Percentiles rank a stretch among this genome's conserved stretches.
These are phyloP conservation scores for Myxozyma vanderwaltii DNA, from an alignment of 805 yeast species.

Conservation along the genomic window DNA sequence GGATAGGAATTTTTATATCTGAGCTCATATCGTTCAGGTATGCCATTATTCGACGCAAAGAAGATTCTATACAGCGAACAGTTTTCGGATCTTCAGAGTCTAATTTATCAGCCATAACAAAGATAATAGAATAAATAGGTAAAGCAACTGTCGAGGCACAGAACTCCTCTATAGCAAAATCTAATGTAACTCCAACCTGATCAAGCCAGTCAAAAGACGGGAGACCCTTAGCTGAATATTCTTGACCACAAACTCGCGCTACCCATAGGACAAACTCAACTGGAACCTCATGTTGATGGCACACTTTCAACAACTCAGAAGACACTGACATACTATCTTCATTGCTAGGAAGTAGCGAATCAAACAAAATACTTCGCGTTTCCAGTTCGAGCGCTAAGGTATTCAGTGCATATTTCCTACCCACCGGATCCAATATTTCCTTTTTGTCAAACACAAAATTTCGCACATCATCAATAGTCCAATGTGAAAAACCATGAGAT, in stretches of 20 bases:
- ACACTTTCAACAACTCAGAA: slow-evolving; percentile 7
- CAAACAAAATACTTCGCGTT: not conserved
- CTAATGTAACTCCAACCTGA: not conserved
- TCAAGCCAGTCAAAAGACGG: slow-evolving; percentile 8
- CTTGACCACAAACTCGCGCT: slow-evolving; percentile 21
- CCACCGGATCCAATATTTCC: not conserved
- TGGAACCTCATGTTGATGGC: slow-evolving; percentile 8
- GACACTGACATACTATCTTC: slow-evolving; percentile 3
- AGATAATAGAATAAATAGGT: not conserved
- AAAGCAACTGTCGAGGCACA: not conserved
- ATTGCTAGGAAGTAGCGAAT: not conserved
- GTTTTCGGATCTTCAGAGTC: slow-evolving; percentile 9
- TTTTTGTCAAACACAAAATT: not conserved
- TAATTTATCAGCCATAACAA: not conserved
- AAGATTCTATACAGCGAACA: slow-evolving; percentile 8
- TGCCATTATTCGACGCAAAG: not conserved
- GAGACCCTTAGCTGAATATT: slow-evolving; percentile 20
- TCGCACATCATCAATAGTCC: slow-evolving; percentile 1
- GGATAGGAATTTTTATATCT: not conserved
- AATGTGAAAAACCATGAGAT: not conserved
- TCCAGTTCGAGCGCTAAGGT: slow-evolving; percentile 6
- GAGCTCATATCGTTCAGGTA: not conserved
- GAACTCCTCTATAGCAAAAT: not conserved
- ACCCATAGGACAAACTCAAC: slow-evolving; percentile 22
- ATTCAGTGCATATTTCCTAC: slow-evolving; percentile 4